Evolutionary conservation across 495 filamentous ascomycete species (phyloP).

Genomic region (Penicillium flavigenum): DNA sequence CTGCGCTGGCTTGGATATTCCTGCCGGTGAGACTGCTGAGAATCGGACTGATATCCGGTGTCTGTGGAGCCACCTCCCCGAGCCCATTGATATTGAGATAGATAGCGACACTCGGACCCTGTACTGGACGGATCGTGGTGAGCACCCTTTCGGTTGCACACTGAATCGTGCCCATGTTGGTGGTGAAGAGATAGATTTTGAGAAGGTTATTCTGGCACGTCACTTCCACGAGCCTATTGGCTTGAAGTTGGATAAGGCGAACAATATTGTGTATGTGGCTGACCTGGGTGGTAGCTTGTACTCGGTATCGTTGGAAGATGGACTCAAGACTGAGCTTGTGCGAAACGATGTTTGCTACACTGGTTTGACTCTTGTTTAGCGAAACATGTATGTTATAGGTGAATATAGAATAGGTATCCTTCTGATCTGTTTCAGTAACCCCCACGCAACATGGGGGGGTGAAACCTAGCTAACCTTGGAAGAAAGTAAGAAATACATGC

Average conservation of each 20-base stretch:
- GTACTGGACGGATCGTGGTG: constrained; percentile 59
- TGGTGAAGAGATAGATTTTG: constrained; percentile 16
- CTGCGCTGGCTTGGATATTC: constrained; percentile 41
- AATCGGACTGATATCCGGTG: constrained; percentile 43
- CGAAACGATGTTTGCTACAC: constrained; percentile 32
- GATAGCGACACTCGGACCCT: constrained; percentile 38
- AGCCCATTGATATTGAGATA: constrained; percentile 56
- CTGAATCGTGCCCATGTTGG: constrained; percentile 28
- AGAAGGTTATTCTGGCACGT: constrained; percentile 37
- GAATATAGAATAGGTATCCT: neutral
- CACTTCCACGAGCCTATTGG: constrained; percentile 47
- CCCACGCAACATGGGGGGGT: constrained; percentile 8
- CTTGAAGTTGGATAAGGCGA: constrained; percentile 40
- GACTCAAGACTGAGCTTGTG: constrained; percentile 35
- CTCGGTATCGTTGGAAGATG: constrained; percentile 44
- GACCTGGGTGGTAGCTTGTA: constrained; percentile 50
- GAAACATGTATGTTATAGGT: neutral
- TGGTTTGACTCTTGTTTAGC: constrained; percentile 26
- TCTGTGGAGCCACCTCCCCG: constrained; percentile 45
- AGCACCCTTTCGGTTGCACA: constrained; percentile 36
- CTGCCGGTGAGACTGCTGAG: constrained; percentile 26
- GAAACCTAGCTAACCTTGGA: neutral
- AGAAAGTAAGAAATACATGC: neutral
- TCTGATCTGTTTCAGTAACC: neutral
- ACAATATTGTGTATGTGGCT: constrained; percentile 42